These are phyloP conservation scores for Candida sojae DNA, from an alignment of 1,139 yeast genomes.

Conservation along the genomic window DNA sequence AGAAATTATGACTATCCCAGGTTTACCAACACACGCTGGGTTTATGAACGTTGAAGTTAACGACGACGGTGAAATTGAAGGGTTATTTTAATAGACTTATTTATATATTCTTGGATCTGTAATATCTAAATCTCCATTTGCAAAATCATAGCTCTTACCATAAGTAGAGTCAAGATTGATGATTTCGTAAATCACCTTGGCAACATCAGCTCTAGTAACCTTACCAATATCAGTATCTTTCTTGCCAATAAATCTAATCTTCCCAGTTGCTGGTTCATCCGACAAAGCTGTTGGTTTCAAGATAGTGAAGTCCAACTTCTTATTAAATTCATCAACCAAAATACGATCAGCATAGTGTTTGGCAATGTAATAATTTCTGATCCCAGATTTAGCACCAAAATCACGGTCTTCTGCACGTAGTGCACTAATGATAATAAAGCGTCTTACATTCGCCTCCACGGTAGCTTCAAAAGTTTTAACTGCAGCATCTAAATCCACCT, in stretches of 20 bases:
- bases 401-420: slow-evolving; percentile 52
- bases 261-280: slow-evolving; percentile 43
- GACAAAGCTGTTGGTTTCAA: slow-evolving; percentile 49
- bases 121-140: slow-evolving; percentile 20
- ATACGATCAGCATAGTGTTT: slow-evolving; percentile 59
- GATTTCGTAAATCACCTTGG: slow-evolving; percentile 23
- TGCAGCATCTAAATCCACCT: slow-evolving; percentile 65
- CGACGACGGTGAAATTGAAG: slow-evolving; percentile 92
- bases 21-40: slow-evolving; percentile 94
- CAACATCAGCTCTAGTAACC: slow-evolving; percentile 34
- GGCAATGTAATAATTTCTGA: slow-evolving; percentile 49
- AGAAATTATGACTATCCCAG: slow-evolving; percentile 96
- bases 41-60: slow-evolving; percentile 96
- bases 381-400: slow-evolving; percentile 26
- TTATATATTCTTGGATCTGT: slow-evolving; percentile 8
- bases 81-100: slow-evolving; percentile 63
- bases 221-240: slow-evolving; percentile 17
- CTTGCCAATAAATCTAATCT: slow-evolving; percentile 21
- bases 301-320: slow-evolving; percentile 50
- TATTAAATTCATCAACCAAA: slow-evolving; percentile 33
- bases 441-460: slow-evolving; percentile 41
- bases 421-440: slow-evolving; percentile 61
- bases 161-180: slow-evolving; percentile 23
- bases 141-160: slow-evolving; percentile 29
- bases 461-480: slow-evolving; percentile 61